A percentile compares a stretch with the other conserved stretches of the same genome.
These are phyloP conservation scores for Asterella californica DNA, from an alignment of 225 moss, liverwort and hornwort species.

Conservation along the genomic window DNA sequence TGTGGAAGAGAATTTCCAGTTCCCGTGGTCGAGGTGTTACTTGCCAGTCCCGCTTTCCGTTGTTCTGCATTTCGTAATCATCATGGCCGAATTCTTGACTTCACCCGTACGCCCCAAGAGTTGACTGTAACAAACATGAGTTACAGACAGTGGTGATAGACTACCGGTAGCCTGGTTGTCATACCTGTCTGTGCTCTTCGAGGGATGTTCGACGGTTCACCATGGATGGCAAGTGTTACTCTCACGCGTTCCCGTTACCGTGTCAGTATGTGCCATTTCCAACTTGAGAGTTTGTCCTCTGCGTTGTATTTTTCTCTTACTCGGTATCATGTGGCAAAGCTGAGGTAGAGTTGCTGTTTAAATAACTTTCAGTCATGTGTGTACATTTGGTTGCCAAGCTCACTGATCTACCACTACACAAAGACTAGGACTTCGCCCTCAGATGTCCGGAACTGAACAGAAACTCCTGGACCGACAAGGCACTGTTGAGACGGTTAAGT, in stretches of 20 bases:
- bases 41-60: not conserved
- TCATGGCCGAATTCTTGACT: too few relatives aligned
- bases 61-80: not conserved
- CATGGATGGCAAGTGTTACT: not conserved
- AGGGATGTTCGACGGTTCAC: not conserved
- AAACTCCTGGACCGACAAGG: too few relatives aligned
- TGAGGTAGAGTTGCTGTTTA: too few relatives aligned
- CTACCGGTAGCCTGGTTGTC: not conserved
- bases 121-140: not conserved
- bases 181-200: not conserved
- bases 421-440: too few relatives aligned
- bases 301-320: not conserved
- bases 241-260: not conserved
- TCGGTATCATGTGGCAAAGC: not conserved
- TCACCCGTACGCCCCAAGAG: not conserved
- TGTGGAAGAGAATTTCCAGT: not conserved
- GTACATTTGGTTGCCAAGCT: too few relatives aligned
- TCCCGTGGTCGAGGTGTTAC: not conserved
- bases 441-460: too few relatives aligned
- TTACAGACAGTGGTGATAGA: not conserved
- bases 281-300: not conserved
- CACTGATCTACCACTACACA: too few relatives aligned
- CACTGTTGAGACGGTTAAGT: too few relatives aligned
- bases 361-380: too few relatives aligned
- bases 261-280: not conserved